Percentiles rank a stretch among this genome's conserved stretches.
Conservation (phyloP, 176 grass and related monocot species). For the Thinopyrum elongatum region DNA sequence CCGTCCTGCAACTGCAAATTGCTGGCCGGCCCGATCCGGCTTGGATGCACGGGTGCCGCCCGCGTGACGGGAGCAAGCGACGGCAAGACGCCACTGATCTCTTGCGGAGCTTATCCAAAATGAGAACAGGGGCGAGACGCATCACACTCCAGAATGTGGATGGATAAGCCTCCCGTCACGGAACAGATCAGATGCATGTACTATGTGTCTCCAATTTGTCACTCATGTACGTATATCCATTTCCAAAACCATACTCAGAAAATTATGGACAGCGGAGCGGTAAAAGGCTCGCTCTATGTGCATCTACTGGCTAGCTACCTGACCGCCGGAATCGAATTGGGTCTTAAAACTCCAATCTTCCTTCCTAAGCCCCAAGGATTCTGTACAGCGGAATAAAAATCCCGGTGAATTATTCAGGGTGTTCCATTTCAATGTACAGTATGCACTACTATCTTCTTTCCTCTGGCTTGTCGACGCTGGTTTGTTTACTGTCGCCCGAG, state of each 20-base stretch:
- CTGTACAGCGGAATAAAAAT: background rate
- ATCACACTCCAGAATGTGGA: background rate
- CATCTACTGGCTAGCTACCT: too few relatives aligned
- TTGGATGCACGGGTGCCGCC: too few relatives aligned
- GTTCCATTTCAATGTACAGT: too few relatives aligned
- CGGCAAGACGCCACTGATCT: background rate
- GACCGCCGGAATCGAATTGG: background rate
- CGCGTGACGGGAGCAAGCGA: conserved; percentile 19
- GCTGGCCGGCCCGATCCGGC: background rate
- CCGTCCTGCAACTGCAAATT: background rate
- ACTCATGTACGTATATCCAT: background rate
- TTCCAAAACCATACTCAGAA: background rate
- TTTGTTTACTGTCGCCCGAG: background rate
- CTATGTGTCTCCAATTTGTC: conserved; percentile 11
- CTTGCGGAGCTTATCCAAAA: background rate
- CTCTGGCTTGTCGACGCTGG: conserved; percentile 15
- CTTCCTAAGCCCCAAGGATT: background rate
- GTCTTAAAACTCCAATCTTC: conserved; percentile 29
- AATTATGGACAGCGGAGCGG: background rate
- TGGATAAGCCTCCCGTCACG: background rate
- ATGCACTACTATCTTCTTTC: background rate
- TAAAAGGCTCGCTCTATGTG: background rate
- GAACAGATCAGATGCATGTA: background rate
- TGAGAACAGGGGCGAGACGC: background rate
- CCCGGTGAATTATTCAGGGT: background rate